Percentiles rank a stretch among this genome's conserved stretches.
phyloP scores from a whole-genome alignment of 148 eudicot species.

The Dianthus caryophyllus region DNA sequence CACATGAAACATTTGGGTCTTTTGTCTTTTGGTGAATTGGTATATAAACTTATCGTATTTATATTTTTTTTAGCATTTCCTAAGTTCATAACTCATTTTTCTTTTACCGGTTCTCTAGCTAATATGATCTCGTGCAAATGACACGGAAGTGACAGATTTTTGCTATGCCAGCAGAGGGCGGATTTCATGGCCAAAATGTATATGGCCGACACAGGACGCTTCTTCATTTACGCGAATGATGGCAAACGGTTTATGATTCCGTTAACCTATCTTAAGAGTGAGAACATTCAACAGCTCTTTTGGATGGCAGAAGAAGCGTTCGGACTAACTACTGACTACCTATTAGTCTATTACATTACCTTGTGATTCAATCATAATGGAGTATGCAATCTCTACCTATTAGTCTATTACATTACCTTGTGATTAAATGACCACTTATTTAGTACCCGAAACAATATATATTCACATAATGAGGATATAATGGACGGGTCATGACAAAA shows the following conservation, averaged over 20 bases:
- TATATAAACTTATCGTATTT: neutral
- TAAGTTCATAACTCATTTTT: too few relatives aligned
- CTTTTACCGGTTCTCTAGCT: too few relatives aligned
- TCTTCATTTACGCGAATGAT: constrained; percentile 17
- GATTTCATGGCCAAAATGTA: constrained; percentile 5
- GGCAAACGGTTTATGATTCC: constrained; percentile 18
- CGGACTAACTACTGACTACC: constrained; percentile 8
- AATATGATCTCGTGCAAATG: constrained; percentile 27
- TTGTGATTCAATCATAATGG: constrained; percentile 16
- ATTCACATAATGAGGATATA: too few relatives aligned
- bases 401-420: too few relatives aligned
- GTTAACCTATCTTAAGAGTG: constrained; percentile 11
- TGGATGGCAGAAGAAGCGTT: constrained; percentile 24
- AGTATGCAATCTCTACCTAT: constrained; percentile 20
- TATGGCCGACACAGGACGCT: constrained; percentile 7
- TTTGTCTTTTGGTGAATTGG: neutral
- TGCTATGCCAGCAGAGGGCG: constrained; percentile 20
- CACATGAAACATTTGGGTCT: constrained; percentile 4
- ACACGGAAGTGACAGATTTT: constrained; percentile 26
- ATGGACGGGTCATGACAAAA: too few relatives aligned
- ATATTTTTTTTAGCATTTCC: neutral
- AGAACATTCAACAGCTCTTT: constrained; percentile 7
- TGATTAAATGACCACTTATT: too few relatives aligned
- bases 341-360: constrained; percentile 17
- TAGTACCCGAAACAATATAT: too few relatives aligned